A percentile compares a stretch with the other conserved stretches of the same genome.
These are phyloP conservation scores for Backusella mclennaniae DNA, from an alignment of 192 early-diverging fungal species.

Conservation along the genomic window DNA sequence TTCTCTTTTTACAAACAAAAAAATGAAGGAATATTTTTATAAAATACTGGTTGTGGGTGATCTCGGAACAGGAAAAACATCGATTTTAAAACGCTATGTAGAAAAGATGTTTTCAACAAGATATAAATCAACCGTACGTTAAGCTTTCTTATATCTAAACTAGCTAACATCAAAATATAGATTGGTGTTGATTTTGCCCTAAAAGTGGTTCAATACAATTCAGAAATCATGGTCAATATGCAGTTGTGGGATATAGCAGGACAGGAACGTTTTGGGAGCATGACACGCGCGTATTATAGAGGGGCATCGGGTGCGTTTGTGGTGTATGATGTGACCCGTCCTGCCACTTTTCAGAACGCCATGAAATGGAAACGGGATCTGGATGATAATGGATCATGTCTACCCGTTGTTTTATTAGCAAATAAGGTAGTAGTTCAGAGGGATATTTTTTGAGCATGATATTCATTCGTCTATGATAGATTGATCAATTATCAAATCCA, in stretches of 20 bases:
- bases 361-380: conserved; percentile 54
- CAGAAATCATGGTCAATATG: conserved; percentile 47
- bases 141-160: no score
- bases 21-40: conserved; percentile 49
- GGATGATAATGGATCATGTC: conserved; percentile 44
- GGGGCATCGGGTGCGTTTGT: conserved; percentile 54
- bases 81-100: conserved; percentile 56
- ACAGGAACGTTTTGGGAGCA: conserved; percentile 56
- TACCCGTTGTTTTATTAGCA: conserved; percentile 52
- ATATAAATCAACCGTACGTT: conserved; percentile 45
- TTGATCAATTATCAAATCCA: background rate
- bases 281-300: conserved; percentile 58
- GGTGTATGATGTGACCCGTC: conserved; percentile 56
- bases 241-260: conserved; percentile 66
- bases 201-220: conserved; percentile 51
- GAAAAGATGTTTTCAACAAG: conserved; percentile 52
- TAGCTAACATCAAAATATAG: conserved; percentile 14
- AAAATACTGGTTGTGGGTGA: conserved; percentile 62
- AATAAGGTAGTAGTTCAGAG: conserved; percentile 44
- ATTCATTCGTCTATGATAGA: conserved; percentile 26
- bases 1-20: background rate
- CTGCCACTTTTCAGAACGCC: conserved; percentile 49
- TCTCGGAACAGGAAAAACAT: conserved; percentile 56
- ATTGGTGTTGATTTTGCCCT: conserved; percentile 63
- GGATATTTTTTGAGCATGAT: background rate